Evolutionary conservation across 768 basidiomycete species (phyloP).

Genomic region (Pisolithus sp.): DNA sequence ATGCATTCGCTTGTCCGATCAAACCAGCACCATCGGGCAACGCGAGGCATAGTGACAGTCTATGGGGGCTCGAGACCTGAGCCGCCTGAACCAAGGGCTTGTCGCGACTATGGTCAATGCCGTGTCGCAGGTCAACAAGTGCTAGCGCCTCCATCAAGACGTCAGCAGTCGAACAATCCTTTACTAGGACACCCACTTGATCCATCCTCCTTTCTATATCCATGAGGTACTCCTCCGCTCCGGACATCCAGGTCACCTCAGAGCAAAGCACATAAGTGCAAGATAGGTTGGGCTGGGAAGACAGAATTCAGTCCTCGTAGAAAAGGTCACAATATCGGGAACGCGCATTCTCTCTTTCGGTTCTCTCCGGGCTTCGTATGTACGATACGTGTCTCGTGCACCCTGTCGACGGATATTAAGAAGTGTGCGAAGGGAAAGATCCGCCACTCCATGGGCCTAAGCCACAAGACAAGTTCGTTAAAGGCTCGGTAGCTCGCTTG

Average conservation of each 20-base stretch:
- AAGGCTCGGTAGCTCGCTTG: neutral
- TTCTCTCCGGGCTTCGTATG: neutral
- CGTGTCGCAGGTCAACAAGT: neutral
- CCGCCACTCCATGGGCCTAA: neutral
- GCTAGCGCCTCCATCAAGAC: neutral
- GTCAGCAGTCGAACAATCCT: conserved; percentile 5
- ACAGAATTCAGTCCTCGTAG: neutral
- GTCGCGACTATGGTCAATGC: too few species aligned
- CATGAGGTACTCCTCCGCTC: conserved; percentile 3
- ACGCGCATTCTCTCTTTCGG: neutral
- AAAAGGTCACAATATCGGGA: neutral
- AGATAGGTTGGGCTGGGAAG: neutral
- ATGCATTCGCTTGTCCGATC: too few species aligned
- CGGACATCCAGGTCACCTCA: conserved; percentile 11
- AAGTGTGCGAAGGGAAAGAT: too few species aligned
- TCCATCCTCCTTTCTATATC: conserved; percentile 1
- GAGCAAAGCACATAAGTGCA: conserved; percentile 6
- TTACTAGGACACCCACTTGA: neutral
- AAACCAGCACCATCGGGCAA: too few species aligned
- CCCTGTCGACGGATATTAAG: neutral
- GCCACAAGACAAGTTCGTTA: neutral
- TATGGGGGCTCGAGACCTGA: too few species aligned
- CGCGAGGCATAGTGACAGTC: too few species aligned
- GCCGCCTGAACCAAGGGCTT: too few species aligned
- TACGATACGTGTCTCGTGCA: too few species aligned